These are phyloP conservation scores for Citrus maxima DNA, from an alignment of 345 rosid genomes.

Conservation along the genomic window DNA sequence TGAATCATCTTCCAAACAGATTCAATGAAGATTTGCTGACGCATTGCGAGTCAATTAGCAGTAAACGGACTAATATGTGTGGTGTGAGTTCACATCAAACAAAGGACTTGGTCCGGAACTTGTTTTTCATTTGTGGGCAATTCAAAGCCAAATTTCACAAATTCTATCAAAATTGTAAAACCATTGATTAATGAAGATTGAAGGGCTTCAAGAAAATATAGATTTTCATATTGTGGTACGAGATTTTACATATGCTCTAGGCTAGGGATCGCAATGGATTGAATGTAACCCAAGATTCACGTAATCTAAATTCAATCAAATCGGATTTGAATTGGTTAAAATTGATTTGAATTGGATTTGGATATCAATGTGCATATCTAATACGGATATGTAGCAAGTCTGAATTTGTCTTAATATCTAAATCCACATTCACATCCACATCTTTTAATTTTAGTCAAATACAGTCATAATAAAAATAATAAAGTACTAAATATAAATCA, in stretches of 20 bases:
- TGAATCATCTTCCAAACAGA: conserved; percentile 42
- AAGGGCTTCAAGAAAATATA: conserved; percentile 55
- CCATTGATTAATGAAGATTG: conserved; percentile 50
- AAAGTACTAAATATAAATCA: no score
- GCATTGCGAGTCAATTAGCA: conserved; percentile 49
- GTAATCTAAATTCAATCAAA: no score
- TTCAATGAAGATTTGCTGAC: conserved; percentile 67
- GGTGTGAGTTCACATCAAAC: conserved; percentile 53
- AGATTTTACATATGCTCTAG: conserved; percentile 41
- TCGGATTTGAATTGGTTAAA: no score
- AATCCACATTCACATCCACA: no score
- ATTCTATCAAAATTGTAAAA: conserved; percentile 49
- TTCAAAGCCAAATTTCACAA: conserved; percentile 44
- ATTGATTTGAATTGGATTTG: no score
- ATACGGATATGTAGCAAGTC: no score
- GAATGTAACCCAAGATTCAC: no score
- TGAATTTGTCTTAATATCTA: no score
- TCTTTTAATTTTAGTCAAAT: no score
- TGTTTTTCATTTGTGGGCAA: conserved; percentile 68
- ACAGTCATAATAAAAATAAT: no score
- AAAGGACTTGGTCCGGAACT: conserved; percentile 58
- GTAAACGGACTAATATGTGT: conserved; percentile 47
- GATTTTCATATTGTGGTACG: conserved; percentile 41
- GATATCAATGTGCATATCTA: no score
- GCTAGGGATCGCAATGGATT: conserved; percentile 9